phyloP scores from a whole-genome alignment of 1,139 yeast species.

The Pichia sp. region DNA sequence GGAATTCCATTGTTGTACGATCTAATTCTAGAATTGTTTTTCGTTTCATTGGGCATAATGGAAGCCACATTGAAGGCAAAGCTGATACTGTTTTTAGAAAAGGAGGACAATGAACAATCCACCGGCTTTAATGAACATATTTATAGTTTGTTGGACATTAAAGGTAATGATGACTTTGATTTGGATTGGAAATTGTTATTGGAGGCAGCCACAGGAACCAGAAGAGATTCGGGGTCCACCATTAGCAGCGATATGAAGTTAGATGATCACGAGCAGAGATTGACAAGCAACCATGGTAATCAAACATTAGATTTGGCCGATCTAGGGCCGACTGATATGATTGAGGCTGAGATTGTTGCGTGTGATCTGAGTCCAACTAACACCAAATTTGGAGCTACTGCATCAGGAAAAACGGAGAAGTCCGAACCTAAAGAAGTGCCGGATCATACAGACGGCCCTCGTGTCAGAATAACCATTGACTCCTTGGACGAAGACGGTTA shows the following conservation, averaged over 20 bases:
- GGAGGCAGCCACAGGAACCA: constrained; percentile 35
- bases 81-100: constrained; percentile 13
- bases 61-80: constrained; percentile 31
- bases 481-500: constrained; percentile 20
- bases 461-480: constrained; percentile 19
- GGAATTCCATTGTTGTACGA: constrained; percentile 67
- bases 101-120: constrained; percentile 13
- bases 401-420: neutral
- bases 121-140: constrained; percentile 16
- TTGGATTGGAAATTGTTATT: constrained; percentile 53
- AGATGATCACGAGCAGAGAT: constrained; percentile 4
- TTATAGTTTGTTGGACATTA: constrained; percentile 17
- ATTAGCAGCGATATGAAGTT: constrained; percentile 8
- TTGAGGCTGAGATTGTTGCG: neutral
- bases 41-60: constrained; percentile 59
- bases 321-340: constrained; percentile 5
- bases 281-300: neutral
- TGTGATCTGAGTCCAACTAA: constrained; percentile 8
- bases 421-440: neutral
- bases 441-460: neutral
- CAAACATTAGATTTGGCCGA: neutral
- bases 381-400: neutral
- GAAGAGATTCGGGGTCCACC: constrained; percentile 19
- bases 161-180: constrained; percentile 53
- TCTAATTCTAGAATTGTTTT: constrained; percentile 60